phyloP scores from a whole-genome alignment of 805 yeast species.

The Debaryomyces prosopidis region DNA sequence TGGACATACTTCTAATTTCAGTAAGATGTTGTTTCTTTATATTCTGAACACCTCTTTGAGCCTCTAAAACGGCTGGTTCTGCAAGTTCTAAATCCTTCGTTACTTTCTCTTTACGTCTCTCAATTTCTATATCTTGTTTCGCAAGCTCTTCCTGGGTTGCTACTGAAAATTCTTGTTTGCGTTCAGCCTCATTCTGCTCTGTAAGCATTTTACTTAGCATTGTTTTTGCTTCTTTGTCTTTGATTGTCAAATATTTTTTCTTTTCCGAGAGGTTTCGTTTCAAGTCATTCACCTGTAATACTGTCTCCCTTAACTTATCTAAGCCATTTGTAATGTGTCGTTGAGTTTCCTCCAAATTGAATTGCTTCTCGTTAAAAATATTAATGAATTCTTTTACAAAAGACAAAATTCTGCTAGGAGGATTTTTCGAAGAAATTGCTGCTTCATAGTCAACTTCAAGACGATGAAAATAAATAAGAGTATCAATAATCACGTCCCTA shows the following conservation, averaged over 20 bases:
- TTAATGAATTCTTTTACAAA: conserved; percentile 46
- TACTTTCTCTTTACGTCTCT: conserved; percentile 53
- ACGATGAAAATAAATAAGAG: conserved; percentile 49
- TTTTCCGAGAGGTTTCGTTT: conserved; percentile 55
- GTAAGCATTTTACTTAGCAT: conserved; percentile 74
- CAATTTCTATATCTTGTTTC: conserved; percentile 63
- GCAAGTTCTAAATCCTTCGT: conserved; percentile 67
- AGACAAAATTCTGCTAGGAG: conserved; percentile 60
- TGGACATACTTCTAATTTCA: conserved; percentile 83
- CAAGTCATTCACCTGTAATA: conserved; percentile 65
- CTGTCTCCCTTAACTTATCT: conserved; percentile 74
- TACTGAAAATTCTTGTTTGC: conserved; percentile 82
- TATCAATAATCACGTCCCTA: conserved; percentile 48
- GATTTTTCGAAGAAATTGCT: conserved; percentile 10
- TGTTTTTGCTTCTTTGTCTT: conserved; percentile 66
- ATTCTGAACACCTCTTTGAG: conserved; percentile 85
- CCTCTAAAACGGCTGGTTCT: conserved; percentile 83
- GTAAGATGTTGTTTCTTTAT: conserved; percentile 91
- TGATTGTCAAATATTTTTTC: conserved; percentile 46
- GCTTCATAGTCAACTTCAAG: conserved; percentile 12
- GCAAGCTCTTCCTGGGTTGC: conserved; percentile 71
- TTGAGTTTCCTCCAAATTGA: conserved; percentile 61
- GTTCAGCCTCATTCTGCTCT: conserved; percentile 90
- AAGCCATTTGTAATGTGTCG: conserved; percentile 73
- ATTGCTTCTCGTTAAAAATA: conserved; percentile 44